Conservation (phyloP, 768 basidiomycete genomes). For the Asterophora parasitica region DNA sequence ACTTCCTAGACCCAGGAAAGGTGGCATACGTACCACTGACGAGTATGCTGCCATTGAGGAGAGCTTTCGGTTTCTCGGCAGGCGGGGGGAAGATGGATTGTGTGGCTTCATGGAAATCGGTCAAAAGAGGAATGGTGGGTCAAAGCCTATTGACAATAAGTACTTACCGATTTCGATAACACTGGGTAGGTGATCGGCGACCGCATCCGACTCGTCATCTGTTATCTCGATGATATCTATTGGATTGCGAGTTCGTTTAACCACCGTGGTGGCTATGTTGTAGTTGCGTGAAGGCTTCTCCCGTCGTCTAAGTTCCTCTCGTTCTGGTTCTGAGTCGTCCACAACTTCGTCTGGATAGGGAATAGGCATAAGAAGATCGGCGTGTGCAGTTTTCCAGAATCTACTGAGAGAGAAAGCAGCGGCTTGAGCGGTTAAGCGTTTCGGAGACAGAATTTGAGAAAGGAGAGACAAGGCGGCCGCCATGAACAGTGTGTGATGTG, state of each 20-base stretch:
- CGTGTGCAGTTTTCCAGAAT: background rate
- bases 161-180: slow-evolving; percentile 5
- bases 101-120: background rate
- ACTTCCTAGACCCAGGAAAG: background rate
- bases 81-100: background rate
- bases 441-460: background rate
- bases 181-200: too few relatives aligned
- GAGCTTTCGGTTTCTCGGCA: background rate
- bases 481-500: slow-evolving; percentile 5
- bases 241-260: background rate
- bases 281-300: slow-evolving; percentile 13
- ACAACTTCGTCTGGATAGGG: slow-evolving; percentile 35
- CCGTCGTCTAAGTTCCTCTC: slow-evolving; percentile 33
- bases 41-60: background rate
- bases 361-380: background rate
- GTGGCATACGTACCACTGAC: background rate
- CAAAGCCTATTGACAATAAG: too few relatives aligned
- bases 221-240: slow-evolving; percentile 19
- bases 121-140: background rate
- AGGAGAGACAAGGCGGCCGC: slow-evolving; percentile 1
- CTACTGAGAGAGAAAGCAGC: background rate
- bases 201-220: slow-evolving; percentile 15
- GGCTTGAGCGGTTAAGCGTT: background rate
- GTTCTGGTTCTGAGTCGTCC: slow-evolving; percentile 71
- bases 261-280: background rate